These are phyloP conservation scores for Citeromyces nyonsensis DNA, from an alignment of 805 yeast genomes.

Conservation along the genomic window DNA sequence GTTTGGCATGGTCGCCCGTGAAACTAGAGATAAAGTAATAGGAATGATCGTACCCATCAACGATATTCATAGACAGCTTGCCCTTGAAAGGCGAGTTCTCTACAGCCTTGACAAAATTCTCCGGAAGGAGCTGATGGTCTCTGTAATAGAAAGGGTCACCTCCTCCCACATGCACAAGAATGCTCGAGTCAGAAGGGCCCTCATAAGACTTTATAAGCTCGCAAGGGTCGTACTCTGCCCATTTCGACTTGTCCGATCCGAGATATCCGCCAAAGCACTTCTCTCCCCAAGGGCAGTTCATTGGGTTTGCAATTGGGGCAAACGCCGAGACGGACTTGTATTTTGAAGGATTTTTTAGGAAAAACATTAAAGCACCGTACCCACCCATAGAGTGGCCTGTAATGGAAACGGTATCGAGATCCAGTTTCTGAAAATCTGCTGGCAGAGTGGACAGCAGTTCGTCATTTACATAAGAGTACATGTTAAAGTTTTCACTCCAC, in stretches of 20 bases:
- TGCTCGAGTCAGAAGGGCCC: slow-evolving; percentile 30
- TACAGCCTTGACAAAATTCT: slow-evolving; percentile 46
- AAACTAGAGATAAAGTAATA: slow-evolving; percentile 76
- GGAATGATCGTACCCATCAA: slow-evolving; percentile 82
- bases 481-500: slow-evolving; percentile 59
- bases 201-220: slow-evolving; percentile 43
- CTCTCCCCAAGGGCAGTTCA: slow-evolving; percentile 71
- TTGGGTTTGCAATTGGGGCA: slow-evolving; percentile 80
- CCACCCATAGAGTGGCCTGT: slow-evolving; percentile 99
- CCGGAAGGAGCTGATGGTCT: slow-evolving; percentile 53
- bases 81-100: slow-evolving; percentile 43
- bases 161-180: slow-evolving; percentile 74
- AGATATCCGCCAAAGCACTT: slow-evolving; percentile 73
- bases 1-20: slow-evolving; percentile 70
- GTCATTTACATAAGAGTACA: slow-evolving; percentile 70
- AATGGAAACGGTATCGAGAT: slow-evolving; percentile 52
- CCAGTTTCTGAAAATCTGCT: slow-evolving; percentile 27
- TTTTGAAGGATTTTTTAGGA: slow-evolving; percentile 49
- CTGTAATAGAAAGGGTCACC: slow-evolving; percentile 54
- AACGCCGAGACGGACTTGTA: slow-evolving; percentile 80
- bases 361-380: slow-evolving; percentile 68
- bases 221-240: slow-evolving; percentile 80
- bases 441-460: slow-evolving; percentile 51
- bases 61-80: slow-evolving; percentile 41
- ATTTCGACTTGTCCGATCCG: slow-evolving; percentile 40